Percentiles rank a stretch among this genome's conserved stretches.
Conservation (phyloP, 2,329 filamentous ascomycete genomes). For the Clonostachys byssicola region DNA sequence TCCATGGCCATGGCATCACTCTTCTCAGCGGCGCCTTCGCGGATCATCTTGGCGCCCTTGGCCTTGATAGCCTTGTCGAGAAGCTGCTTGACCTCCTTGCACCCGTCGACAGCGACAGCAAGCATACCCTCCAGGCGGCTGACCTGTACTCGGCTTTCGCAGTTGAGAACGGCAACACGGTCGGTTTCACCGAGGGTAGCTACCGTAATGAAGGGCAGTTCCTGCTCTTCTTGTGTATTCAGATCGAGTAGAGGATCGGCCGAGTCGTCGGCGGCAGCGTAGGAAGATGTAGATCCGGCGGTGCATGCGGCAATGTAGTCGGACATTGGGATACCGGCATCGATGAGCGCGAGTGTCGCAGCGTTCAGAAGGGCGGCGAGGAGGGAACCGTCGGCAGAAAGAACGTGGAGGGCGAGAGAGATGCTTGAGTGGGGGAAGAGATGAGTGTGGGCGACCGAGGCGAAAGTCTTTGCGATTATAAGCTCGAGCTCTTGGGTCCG, state of each 20-base stretch:
- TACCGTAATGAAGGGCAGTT: conserved; percentile 84
- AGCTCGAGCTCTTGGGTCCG: conserved; percentile 77
- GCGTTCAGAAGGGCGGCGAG: conserved; percentile 90
- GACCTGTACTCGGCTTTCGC: conserved; percentile 86
- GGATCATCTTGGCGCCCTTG: conserved; percentile 61
- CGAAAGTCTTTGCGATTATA: conserved; percentile 73
- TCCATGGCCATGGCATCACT: conserved; percentile 46
- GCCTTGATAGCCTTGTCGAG: conserved; percentile 76
- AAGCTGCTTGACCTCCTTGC: conserved; percentile 77
- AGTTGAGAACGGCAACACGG: conserved; percentile 72
- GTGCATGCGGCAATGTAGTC: conserved; percentile 89
- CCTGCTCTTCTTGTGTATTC: conserved; percentile 76
- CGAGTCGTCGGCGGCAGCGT: conserved; percentile 58
- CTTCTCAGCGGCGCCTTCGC: conserved; percentile 46
- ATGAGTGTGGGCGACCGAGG: conserved; percentile 75
- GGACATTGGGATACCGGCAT: conserved; percentile 92
- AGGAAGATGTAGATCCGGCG: conserved; percentile 71
- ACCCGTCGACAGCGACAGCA: conserved; percentile 87
- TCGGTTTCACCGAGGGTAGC: conserved; percentile 73
- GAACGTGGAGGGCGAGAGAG: conserved; percentile 76
- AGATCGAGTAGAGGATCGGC: conserved; percentile 79
- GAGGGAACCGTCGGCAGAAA: conserved; percentile 85
- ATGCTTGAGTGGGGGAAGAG: conserved; percentile 88
- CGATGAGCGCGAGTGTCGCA: conserved; percentile 83
- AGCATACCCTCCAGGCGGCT: conserved; percentile 86